Percentiles rank a stretch among this genome's conserved stretches.
Evolutionary conservation across 2,329 filamentous ascomycete genomes (phyloP).

Genomic region (Bipolaris sorokiniana): DNA sequence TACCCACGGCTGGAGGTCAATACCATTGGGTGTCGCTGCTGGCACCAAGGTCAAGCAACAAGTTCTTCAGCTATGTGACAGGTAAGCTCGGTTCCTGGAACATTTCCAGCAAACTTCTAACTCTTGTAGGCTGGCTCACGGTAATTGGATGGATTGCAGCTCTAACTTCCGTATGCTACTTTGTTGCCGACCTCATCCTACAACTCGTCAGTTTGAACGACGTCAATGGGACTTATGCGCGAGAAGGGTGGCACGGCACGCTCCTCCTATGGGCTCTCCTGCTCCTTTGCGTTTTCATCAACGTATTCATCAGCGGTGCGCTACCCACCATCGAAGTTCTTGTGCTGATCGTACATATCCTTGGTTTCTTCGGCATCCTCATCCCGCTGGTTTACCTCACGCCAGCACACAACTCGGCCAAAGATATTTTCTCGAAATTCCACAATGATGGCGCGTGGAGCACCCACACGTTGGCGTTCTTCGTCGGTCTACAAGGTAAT

Average conservation of each 20-base stretch:
- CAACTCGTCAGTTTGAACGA: constrained; percentile 49
- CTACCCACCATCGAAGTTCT: constrained; percentile 58
- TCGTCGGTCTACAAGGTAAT: constrained; percentile 52
- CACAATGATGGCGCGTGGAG: constrained; percentile 55
- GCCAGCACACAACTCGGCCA: constrained; percentile 48
- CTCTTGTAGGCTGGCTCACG: constrained; percentile 51
- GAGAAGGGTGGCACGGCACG: constrained; percentile 58
- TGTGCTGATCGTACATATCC: constrained; percentile 58
- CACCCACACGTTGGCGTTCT: constrained; percentile 53
- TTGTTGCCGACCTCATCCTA: constrained; percentile 44
- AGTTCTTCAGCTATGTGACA: constrained; percentile 54
- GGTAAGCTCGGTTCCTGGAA: constrained; percentile 22
- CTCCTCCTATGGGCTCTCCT: constrained; percentile 57
- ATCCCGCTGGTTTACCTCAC: constrained; percentile 49
- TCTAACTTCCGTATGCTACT: constrained; percentile 46
- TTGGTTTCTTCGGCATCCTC: constrained; percentile 60
- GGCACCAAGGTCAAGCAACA: constrained; percentile 51
- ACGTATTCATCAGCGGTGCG: constrained; percentile 55
- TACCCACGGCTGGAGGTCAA: constrained; percentile 49
- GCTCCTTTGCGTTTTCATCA: constrained; percentile 52
- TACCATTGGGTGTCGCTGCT: constrained; percentile 54
- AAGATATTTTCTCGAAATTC: constrained; percentile 55
- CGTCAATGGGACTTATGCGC: constrained; percentile 44
- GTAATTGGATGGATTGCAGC: constrained; percentile 54
- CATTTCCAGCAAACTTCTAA: constrained; percentile 13